Conservation (phyloP, 2,329 filamentous ascomycete genomes). For the Aspergillus sp. region DNA sequence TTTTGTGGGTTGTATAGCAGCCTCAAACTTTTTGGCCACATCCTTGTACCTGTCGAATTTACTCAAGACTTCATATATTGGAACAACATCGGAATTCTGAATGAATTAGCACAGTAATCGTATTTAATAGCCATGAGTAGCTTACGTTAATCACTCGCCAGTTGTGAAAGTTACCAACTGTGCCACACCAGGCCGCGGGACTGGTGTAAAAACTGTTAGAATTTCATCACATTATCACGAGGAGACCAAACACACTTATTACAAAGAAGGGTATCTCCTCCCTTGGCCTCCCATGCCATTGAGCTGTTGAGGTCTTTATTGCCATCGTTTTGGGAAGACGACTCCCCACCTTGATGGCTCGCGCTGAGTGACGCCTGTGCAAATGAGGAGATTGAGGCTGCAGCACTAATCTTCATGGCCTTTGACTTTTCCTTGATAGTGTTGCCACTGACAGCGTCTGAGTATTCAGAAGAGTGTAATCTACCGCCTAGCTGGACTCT, state of each 20-base stretch:
- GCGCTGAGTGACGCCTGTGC: constrained; percentile 3
- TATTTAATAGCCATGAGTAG: no score
- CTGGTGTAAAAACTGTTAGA: no score
- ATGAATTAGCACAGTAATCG: no score
- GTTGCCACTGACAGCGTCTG: neutral
- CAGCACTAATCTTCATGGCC: constrained; percentile 1
- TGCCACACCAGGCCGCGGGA: no score
- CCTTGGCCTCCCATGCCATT: constrained; percentile 5
- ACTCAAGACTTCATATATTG: no score
- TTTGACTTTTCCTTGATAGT: constrained; percentile 1
- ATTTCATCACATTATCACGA: no score
- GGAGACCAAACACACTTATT: constrained; percentile 6
- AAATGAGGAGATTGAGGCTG: constrained; percentile 3
- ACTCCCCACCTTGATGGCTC: neutral
- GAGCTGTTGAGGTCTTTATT: neutral
- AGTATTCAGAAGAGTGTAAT: constrained; percentile 3
- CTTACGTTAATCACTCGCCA: no score
- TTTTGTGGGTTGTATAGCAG: no score
- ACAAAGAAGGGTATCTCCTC: constrained; percentile 7
- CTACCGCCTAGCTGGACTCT: constrained; percentile 4
- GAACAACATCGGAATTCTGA: no score
- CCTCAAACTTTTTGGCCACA: no score
- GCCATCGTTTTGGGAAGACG: neutral
- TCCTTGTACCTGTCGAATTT: no score
- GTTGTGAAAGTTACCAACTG: no score